Percentiles rank a stretch among this genome's conserved stretches.
Conservation (phyloP, 345 rosid species). For the Hibiscus tridactylites region DNA sequence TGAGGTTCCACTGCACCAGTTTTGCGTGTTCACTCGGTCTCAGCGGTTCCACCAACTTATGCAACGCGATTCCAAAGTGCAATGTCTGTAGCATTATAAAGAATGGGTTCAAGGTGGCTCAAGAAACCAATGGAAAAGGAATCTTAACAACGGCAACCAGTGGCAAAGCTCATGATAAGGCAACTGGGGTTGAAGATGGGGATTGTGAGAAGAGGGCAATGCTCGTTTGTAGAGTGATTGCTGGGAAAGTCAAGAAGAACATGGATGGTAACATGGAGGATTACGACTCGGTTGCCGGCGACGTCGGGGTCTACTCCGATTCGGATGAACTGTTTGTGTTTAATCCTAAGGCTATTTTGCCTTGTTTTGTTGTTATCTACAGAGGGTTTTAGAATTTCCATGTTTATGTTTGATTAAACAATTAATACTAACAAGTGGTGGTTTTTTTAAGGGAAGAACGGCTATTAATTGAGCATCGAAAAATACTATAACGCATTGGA, state of each 20-base stretch:
- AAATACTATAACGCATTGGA: not conserved
- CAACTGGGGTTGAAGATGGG: conserved; percentile 14
- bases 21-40: conserved; percentile 56
- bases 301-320: conserved; percentile 47
- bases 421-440: not conserved
- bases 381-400: conserved; percentile 27
- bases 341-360: conserved; percentile 64
- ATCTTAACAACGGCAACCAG: conserved; percentile 72
- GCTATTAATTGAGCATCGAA: no score
- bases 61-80: conserved; percentile 47
- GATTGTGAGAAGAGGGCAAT: conserved; percentile 46
- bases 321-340: conserved; percentile 61
- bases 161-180: conserved; percentile 64
- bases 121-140: conserved; percentile 29
- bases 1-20: conserved; percentile 59
- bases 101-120: conserved; percentile 41
- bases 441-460: no score
- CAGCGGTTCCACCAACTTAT: conserved; percentile 52
- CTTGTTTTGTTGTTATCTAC: conserved; percentile 81
- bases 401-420: not conserved
- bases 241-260: conserved; percentile 63
- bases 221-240: conserved; percentile 78
- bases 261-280: conserved; percentile 37
- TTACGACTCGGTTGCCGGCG: conserved; percentile 56
- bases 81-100: conserved; percentile 53